Conservation (phyloP, 129 eudicot species). For the Erigeron canadensis region DNA sequence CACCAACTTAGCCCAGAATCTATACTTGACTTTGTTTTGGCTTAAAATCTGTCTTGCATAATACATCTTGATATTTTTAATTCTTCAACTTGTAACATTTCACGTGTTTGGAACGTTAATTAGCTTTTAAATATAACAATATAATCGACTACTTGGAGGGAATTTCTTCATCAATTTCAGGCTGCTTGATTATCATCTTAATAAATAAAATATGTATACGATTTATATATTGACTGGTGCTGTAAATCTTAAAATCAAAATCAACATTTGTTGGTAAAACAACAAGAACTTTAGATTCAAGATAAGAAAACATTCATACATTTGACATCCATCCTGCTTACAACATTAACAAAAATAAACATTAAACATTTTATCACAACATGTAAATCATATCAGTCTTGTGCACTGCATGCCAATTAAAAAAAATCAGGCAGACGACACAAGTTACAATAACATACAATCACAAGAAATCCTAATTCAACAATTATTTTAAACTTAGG, state of each 20-base stretch:
- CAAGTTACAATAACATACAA: constrained; percentile 28
- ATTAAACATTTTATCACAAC: constrained; percentile 19
- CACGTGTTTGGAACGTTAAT: background rate
- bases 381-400: constrained; percentile 23
- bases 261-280: background rate
- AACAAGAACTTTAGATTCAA: background rate
- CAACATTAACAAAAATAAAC: constrained; percentile 4
- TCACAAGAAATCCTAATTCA: constrained; percentile 1
- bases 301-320: constrained; percentile 1
- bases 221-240: no score
- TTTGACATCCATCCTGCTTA: background rate
- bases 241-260: no score
- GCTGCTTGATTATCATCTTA: no score
- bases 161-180: no score
- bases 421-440: constrained; percentile 33
- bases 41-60: background rate
- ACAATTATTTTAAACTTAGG: background rate
- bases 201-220: no score
- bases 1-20: background rate
- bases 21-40: background rate
- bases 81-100: background rate
- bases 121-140: no score
- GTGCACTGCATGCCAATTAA: constrained; percentile 33
- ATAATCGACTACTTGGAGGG: no score
- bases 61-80: background rate